A percentile compares a stretch with the other conserved stretches of the same genome.
Conservation (phyloP, 805 yeast genomes). For the Maudiozyma barnettii region DNA sequence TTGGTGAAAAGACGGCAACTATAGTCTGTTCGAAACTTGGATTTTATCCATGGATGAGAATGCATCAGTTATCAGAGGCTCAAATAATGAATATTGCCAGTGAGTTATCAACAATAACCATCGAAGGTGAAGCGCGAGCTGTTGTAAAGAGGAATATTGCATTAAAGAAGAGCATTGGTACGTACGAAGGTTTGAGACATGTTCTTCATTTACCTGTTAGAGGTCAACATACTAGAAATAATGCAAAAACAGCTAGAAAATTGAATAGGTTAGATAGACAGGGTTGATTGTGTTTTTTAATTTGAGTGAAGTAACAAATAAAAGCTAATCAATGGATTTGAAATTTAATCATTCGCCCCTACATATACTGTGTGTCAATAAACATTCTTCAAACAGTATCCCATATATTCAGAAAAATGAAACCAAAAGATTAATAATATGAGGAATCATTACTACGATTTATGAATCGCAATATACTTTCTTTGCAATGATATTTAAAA, state of each 20-base stretch:
- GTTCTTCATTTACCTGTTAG: constrained; percentile 70
- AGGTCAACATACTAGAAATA: constrained; percentile 89
- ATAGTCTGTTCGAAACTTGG: constrained; percentile 80
- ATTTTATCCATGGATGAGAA: constrained; percentile 85
- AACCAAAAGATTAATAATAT: no score
- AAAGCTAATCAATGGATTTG: no score
- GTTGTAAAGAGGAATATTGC: constrained; percentile 68
- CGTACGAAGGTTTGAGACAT: constrained; percentile 84
- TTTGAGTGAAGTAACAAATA: no score
- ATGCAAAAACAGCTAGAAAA: constrained; percentile 82
- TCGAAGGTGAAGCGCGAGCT: constrained; percentile 73
- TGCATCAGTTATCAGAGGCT: constrained; percentile 85
- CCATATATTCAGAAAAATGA: no score
- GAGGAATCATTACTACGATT: no score
- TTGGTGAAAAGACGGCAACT: constrained; percentile 67
- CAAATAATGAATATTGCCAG: constrained; percentile 80
- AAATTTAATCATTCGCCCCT: no score
- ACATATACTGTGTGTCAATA: no score
- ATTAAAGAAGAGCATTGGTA: constrained; percentile 70
- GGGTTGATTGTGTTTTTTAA: constrained; percentile 19
- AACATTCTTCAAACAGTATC: no score
- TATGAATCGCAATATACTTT: no score
- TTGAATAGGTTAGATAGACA: constrained; percentile 69
- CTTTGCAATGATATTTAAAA: background rate
- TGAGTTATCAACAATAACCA: constrained; percentile 71